A percentile compares a stretch with the other conserved stretches of the same genome.
phyloP scores from a whole-genome alignment of 441 rosid species.

The Gossypium aridum region DNA sequence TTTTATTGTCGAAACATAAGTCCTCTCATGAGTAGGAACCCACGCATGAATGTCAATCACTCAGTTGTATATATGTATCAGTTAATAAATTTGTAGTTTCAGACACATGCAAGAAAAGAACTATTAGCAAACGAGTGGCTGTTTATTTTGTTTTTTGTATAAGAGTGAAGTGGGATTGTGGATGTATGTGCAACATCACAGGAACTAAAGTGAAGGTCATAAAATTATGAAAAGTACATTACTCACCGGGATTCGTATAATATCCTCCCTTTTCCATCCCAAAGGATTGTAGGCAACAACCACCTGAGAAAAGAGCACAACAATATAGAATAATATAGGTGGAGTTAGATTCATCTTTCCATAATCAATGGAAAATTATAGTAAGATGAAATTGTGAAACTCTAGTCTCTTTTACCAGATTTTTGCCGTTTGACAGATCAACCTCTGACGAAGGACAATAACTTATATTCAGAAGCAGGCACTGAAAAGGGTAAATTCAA shows the following conservation, averaged over 20 bases:
- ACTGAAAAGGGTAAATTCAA: constrained; percentile 25
- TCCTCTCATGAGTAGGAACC: background rate
- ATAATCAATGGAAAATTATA: background rate
- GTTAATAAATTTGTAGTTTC: background rate
- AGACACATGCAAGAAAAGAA: background rate
- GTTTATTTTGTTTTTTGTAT: background rate
- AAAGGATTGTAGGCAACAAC: constrained; percentile 45
- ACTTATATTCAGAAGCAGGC: constrained; percentile 48
- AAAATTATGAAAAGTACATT: background rate
- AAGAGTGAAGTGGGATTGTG: background rate
- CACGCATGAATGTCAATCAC: background rate
- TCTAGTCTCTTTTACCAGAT: constrained; percentile 31
- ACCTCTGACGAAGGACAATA: constrained; percentile 50
- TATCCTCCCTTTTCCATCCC: constrained; percentile 48
- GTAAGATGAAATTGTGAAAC: background rate
- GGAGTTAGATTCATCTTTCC: constrained; percentile 4
- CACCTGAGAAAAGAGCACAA: constrained; percentile 24
- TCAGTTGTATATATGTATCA: background rate
- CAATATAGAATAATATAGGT: background rate
- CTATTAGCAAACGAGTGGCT: background rate
- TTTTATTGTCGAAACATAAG: background rate
- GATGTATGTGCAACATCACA: background rate
- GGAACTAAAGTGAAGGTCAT: background rate
- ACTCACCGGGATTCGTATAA: constrained; percentile 44
- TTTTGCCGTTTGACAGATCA: constrained; percentile 36